phyloP scores from a whole-genome alignment of 768 basidiomycete genomes.

The Suillus fuscotomentosus region DNA sequence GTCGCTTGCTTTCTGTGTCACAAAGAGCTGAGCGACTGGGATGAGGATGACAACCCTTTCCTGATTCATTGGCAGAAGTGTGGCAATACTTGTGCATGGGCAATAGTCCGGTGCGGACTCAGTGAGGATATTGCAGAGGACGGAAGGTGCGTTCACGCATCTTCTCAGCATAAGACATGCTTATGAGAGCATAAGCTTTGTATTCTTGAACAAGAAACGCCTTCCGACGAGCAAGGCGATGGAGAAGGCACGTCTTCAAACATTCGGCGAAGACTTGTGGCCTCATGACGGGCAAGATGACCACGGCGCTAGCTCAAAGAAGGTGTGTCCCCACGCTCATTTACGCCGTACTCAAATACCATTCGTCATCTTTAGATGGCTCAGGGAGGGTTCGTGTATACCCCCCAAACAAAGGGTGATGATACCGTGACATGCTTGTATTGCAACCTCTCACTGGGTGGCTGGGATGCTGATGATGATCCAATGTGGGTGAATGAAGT shows the following conservation, averaged over 20 bases:
- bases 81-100: conserved; percentile 73
- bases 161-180: neutral
- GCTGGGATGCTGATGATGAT: conserved; percentile 87
- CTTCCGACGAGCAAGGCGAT: conserved; percentile 66
- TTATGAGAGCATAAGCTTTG: conserved; percentile 42
- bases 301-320: conserved; percentile 71
- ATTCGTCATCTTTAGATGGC: conserved; percentile 61
- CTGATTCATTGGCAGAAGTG: conserved; percentile 78
- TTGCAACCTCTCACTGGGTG: conserved; percentile 75
- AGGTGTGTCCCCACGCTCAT: conserved; percentile 38
- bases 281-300: conserved; percentile 60
- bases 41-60: conserved; percentile 80
- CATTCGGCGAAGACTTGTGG: conserved; percentile 77
- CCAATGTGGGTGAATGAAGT: conserved; percentile 65
- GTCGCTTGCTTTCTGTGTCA: conserved; percentile 84
- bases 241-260: conserved; percentile 70
- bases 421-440: conserved; percentile 87
- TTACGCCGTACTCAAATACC: neutral
- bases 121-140: conserved; percentile 53
- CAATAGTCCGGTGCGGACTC: conserved; percentile 71
- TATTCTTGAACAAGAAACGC: conserved; percentile 56
- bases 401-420: conserved; percentile 63
- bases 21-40: conserved; percentile 85
- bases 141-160: conserved; percentile 46
- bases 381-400: conserved; percentile 83